phyloP scores from a whole-genome alignment of 371 early-diverging fungal genomes.

The Mucor indicus region DNA sequence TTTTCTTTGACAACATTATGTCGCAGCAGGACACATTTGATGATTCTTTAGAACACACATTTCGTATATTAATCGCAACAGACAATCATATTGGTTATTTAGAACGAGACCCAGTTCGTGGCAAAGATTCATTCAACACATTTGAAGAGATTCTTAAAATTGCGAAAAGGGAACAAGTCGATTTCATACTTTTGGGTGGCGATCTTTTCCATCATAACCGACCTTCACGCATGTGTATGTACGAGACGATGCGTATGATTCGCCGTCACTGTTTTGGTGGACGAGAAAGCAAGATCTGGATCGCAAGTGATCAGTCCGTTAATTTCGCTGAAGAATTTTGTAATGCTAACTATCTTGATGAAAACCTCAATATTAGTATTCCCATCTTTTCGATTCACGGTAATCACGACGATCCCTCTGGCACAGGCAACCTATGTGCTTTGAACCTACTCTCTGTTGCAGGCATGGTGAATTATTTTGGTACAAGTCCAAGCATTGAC shows the following conservation, averaged over 20 bases:
- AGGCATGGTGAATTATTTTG: slow-evolving; percentile 97
- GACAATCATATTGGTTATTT: slow-evolving; percentile 98
- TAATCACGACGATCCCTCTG: slow-evolving; percentile 99
- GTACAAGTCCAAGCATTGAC: slow-evolving; percentile 71
- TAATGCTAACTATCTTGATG: slow-evolving; percentile 85
- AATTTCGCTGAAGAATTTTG: slow-evolving; percentile 69
- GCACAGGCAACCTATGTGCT: slow-evolving; percentile 79
- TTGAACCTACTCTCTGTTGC: slow-evolving; percentile 83
- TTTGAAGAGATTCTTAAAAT: slow-evolving; percentile 94
- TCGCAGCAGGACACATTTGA: too few species aligned
- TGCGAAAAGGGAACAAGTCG: slow-evolving; percentile 76
- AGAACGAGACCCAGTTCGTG: slow-evolving; percentile 92
- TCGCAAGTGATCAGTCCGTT: slow-evolving; percentile 70
- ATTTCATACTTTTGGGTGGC: slow-evolving; percentile 96
- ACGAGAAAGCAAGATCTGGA: slow-evolving; percentile 66
- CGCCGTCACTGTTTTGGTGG: slow-evolving; percentile 85
- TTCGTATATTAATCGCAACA: slow-evolving; percentile 79
- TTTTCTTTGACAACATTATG: too few species aligned
- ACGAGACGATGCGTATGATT: slow-evolving; percentile 76
- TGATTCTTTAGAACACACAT: too few species aligned
- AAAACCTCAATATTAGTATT: slow-evolving; percentile 83
- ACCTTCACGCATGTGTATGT: slow-evolving; percentile 85
- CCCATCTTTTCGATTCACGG: slow-evolving; percentile 99
- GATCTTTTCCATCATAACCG: slow-evolving; percentile 98
- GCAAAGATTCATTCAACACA: slow-evolving; percentile 87